Evolutionary conservation across 805 yeast genomes (phyloP), one percentile per base, ranked within the genome.

Genomic region (Millerozyma acaciae): DNA sequence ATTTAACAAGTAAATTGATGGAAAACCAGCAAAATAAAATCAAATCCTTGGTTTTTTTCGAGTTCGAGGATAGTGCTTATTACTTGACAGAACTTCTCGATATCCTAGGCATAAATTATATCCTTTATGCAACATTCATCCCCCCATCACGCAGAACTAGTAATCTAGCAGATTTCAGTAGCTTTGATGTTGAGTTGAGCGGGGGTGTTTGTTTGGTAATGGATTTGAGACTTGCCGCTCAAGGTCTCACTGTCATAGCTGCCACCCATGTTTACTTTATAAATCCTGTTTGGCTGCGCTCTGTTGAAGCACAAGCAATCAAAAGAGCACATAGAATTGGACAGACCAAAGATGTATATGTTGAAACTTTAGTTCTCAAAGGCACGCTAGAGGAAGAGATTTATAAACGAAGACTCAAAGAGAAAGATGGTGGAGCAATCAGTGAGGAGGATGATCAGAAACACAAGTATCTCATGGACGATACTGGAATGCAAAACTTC

Each of bases 261-360:
- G 88, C 88, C 3, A 78, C 86, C 0, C 63, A 77, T 33, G 84
- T 81, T 2, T 81, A 78, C 47, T 80, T 81, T 49, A 62, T 80
- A n/a, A 78, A 72, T 43, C 87, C 87, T 1, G 80, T 81, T 2
- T 81, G 87, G 88, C 75, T 70, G 41, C 65, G 76, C 35, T 70
- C 83, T 0, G 62, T 76, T 13, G 88, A 81, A 49, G 87, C 87
- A 0, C 88, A 81, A 46, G 87, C 87, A 1, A 78, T 81, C 30
- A 80, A 82, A 43, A 71, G 89, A 60, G 82, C 87, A 0, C 89
- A 81, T 55, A 69, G 88, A 54, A 81, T 81, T 50, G 88, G 89
- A 0, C 88, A 81, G 43, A 60, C 65, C 0, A 57, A 65, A n/a
- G 75, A 75, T 14, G 87, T 81, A 0, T 57, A 53, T 49, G 88